phyloP scores from a whole-genome alignment of 2,329 filamentous ascomycete genomes.

The Colletotrichum siamense region DNA sequence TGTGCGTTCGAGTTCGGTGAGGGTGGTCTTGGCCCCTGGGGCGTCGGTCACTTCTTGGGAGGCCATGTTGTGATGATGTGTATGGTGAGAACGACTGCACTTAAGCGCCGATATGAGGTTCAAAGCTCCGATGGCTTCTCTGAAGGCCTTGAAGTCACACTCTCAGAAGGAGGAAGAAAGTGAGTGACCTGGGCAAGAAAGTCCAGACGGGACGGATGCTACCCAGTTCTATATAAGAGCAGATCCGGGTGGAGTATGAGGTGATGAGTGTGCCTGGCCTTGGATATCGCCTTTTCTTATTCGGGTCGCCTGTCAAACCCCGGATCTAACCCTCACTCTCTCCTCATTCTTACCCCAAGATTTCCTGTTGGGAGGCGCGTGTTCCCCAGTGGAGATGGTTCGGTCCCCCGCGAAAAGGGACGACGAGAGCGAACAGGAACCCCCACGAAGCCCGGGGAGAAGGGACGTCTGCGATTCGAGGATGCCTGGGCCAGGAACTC shows the following conservation, averaged over 20 bases:
- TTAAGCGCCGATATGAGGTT: not conserved
- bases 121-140: not conserved
- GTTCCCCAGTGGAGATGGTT: not conserved
- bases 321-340: not conserved
- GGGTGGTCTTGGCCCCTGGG: slow-evolving; percentile 27
- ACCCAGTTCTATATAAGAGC: slow-evolving; percentile 2
- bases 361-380: not conserved
- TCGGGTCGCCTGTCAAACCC: not conserved
- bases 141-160: not conserved
- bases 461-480: not conserved
- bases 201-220: not conserved
- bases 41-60: slow-evolving; percentile 28
- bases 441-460: not conserved
- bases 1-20: slow-evolving; percentile 32
- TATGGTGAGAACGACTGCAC: slow-evolving; percentile 23
- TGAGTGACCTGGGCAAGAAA: not conserved
- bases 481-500: not conserved
- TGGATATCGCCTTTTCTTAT: not conserved
- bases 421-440: not conserved
- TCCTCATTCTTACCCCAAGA: slow-evolving; percentile 6
- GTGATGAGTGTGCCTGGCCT: not conserved
- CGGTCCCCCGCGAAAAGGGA: slow-evolving; percentile 12
- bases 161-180: not conserved
- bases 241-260: not conserved
- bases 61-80: not conserved